Percentiles rank a stretch among this genome's conserved stretches.
phyloP scores from a whole-genome alignment of 345 rosid genomes.

The Eucalyptus caleyi region DNA sequence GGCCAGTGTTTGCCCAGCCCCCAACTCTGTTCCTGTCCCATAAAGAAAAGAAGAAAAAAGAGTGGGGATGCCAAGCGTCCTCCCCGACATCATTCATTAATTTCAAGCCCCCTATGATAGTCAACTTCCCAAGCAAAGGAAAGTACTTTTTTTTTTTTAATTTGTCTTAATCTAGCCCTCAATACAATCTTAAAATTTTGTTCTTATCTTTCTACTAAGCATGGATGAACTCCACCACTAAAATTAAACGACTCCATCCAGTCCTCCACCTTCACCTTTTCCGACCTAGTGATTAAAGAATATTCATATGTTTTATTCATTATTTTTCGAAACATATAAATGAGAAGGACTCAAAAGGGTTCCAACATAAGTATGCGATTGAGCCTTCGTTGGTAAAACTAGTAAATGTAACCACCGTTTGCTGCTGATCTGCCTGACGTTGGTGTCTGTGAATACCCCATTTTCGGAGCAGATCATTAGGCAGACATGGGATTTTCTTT shows the following conservation, averaged over 20 bases:
- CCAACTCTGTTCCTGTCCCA: background rate
- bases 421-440: background rate
- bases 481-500: background rate
- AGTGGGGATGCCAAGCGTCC: background rate
- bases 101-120: background rate
- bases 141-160: background rate
- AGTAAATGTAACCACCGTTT: background rate
- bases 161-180: no score
- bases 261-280: no score
- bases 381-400: background rate
- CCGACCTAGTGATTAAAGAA: no score
- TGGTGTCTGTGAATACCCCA: background rate
- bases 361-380: background rate
- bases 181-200: no score
- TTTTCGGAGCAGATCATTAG: background rate
- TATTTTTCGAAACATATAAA: no score
- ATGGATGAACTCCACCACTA: no score
- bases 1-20: background rate
- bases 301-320: no score
- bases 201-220: no score
- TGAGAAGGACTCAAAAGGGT: background rate
- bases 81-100: background rate
- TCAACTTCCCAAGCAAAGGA: background rate
- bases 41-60: no score
- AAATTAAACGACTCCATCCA: no score